Evolutionary conservation across 495 filamentous ascomycete species (phyloP), one percentile per base, ranked within the genome.

Genomic region (Ascodesmis nigricans): DNA sequence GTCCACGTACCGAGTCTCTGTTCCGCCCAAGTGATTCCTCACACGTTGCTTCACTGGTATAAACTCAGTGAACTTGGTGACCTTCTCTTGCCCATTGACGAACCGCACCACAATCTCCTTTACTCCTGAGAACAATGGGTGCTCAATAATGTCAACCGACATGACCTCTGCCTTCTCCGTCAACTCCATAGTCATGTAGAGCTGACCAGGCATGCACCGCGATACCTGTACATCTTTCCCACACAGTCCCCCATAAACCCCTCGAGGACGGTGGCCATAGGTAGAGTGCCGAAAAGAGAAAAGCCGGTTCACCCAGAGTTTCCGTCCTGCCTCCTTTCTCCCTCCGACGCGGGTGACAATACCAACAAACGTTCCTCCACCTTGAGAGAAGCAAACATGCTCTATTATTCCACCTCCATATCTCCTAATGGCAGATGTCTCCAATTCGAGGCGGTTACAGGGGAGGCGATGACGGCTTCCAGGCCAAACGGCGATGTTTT

Each of bases 121-220:
- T 6, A 44, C 40, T 13, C 31, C 42, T 26, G 40, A 42, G 28
- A 43, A 31, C 11, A 33, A 40, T 11, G 21, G 16, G 21, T 36
- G 39, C 10, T 36, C 39, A 21, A 43, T 29, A 21, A 44, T 25
- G 21, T 33, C 32, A 11, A 43, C 32, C 1, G 40, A 39, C 1
- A 36, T 15, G 31, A 24, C 40, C 31, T 38, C 39, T 10, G 21
- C 42, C 18, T 43, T 44, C n/a, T n/a, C n/a, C 30, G 22, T 36
- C n/a, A 44, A 35, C 28, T 43, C 33, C 29, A 43, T 43, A 6
- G 40, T 33, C 32, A 44, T 42, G 29, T 44, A 44, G 14, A 44
- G 40, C 21, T 44, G 39, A 4, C 39, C 42, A 2, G 42, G 42
- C 28, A 8, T 36, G n/a, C n/a, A n/a, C n/a, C n/a, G n/a, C n/a